Evolutionary conservation across 2,329 filamentous ascomycete species (phyloP).

Genomic region (Fusarium decemcellulare): DNA sequence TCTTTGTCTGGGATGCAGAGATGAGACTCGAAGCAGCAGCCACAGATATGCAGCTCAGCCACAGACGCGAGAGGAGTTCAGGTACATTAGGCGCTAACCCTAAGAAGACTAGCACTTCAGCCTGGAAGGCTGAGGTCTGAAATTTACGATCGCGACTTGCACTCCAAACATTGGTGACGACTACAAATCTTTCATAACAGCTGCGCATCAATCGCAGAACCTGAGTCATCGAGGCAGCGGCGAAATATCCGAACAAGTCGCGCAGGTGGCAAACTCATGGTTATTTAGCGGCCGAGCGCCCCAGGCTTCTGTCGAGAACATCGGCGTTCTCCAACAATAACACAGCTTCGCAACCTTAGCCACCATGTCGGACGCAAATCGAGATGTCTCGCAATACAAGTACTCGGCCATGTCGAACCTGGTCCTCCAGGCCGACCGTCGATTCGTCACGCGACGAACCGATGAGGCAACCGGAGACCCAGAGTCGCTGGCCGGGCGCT

Average conservation of each 20-base stretch:
- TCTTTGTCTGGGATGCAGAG: too few species aligned
- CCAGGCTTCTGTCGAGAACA: slow-evolving; percentile 55
- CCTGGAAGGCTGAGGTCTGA: slow-evolving; percentile 49
- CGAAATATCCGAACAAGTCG: slow-evolving; percentile 22
- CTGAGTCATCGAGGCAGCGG: slow-evolving; percentile 35
- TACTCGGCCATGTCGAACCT: slow-evolving; percentile 99
- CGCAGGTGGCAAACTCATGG: slow-evolving; percentile 50
- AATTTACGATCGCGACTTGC: slow-evolving; percentile 53
- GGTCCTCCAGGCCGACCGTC: slow-evolving; percentile 99
- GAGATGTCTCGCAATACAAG: slow-evolving; percentile 96
- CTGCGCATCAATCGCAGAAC: slow-evolving; percentile 43
- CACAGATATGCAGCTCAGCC: slow-evolving; percentile 34
- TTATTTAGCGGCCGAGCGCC: slow-evolving; percentile 52
- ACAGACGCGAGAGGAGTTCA: slow-evolving; percentile 22
- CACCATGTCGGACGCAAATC: slow-evolving; percentile 81
- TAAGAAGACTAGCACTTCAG: slow-evolving; percentile 26
- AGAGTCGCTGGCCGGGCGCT: slow-evolving; percentile 93
- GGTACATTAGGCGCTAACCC: slow-evolving; percentile 13
- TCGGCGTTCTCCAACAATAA: slow-evolving; percentile 50
- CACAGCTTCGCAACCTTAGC: slow-evolving; percentile 48
- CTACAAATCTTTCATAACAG: slow-evolving; percentile 40
- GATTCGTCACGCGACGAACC: slow-evolving; percentile 91
- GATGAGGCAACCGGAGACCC: slow-evolving; percentile 98
- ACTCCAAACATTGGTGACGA: slow-evolving; percentile 34
- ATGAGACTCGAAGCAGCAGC: slow-evolving; percentile 12